Evolutionary conservation across 495 filamentous ascomycete species (phyloP).

Genomic region (Xylaria flabelliformis): DNA sequence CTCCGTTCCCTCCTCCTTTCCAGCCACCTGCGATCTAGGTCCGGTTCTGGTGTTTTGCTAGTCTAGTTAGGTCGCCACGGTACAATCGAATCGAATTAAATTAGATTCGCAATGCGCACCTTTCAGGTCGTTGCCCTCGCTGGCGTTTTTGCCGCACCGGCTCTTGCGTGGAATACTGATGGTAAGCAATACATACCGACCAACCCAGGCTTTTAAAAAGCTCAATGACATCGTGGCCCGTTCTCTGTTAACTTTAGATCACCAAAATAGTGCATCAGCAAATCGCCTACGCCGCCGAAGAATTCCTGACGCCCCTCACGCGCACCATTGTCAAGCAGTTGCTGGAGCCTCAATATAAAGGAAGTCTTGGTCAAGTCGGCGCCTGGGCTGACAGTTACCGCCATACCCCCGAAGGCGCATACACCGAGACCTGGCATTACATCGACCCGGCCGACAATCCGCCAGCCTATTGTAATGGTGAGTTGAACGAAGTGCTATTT

Average conservation of each 20-base stretch:
- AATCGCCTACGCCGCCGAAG: slow-evolving; percentile 44
- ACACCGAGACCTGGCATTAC: slow-evolving; percentile 31
- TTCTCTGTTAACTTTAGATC: neutral
- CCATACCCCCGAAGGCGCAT: slow-evolving; percentile 33
- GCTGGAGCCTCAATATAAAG: slow-evolving; percentile 42
- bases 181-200: slow-evolving; percentile 21
- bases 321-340: slow-evolving; percentile 36
- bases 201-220: neutral
- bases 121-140: slow-evolving; percentile 16
- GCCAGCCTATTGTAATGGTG: slow-evolving; percentile 32
- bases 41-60: neutral
- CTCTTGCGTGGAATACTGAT: slow-evolving; percentile 40
- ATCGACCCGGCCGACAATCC: slow-evolving; percentile 29
- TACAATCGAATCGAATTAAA: neutral
- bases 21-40: neutral
- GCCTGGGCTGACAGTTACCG: slow-evolving; percentile 41
- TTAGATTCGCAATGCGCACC: slow-evolving; percentile 20
- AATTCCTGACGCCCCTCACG: slow-evolving; percentile 38
- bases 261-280: slow-evolving; percentile 37
- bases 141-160: slow-evolving; percentile 15
- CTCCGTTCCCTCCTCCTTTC: neutral
- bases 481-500: neutral
- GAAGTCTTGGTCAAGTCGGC: slow-evolving; percentile 39
- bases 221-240: neutral
- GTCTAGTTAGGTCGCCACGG: neutral